Evolutionary conservation across 2,329 filamentous ascomycete species (phyloP).

Genomic region (Orbilia quercus): DNA sequence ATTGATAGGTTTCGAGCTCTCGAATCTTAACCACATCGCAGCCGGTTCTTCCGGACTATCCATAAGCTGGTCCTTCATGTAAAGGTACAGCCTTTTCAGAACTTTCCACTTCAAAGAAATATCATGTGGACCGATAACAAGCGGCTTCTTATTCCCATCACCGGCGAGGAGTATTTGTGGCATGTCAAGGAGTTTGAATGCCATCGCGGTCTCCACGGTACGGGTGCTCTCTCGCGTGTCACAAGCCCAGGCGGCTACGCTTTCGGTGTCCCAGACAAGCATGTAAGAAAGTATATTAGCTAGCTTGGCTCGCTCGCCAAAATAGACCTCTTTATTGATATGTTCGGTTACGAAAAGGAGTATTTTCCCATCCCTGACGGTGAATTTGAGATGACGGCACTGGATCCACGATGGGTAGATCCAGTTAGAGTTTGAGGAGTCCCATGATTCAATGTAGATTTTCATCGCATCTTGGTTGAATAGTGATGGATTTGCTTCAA

Average conservation of each 20-base stretch:
- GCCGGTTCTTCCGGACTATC: neutral
- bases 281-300: constrained; percentile 5
- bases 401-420: neutral
- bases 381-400: constrained; percentile 10
- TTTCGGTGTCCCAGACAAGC: constrained; percentile 15
- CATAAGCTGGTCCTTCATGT: constrained; percentile 15
- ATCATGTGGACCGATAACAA: neutral
- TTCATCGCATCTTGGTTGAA: constrained; percentile 23
- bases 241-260: constrained; percentile 17
- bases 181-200: constrained; percentile 7
- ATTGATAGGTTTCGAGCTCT: constrained; percentile 6
- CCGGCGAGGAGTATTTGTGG: constrained; percentile 29
- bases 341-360: constrained; percentile 23
- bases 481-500: constrained; percentile 8
- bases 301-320: neutral
- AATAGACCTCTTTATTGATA: neutral
- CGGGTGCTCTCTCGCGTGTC: neutral
- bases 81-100: neutral
- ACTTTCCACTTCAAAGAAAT: neutral
- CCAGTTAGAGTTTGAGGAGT: neutral
- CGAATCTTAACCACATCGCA: constrained; percentile 29
- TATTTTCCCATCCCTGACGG: constrained; percentile 7
- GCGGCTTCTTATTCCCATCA: neutral
- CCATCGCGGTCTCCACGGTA: constrained; percentile 10
- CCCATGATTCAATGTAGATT: constrained; percentile 18